Conservation (phyloP, 1,139 yeast species). For the Pichia inconspicua region DNA sequence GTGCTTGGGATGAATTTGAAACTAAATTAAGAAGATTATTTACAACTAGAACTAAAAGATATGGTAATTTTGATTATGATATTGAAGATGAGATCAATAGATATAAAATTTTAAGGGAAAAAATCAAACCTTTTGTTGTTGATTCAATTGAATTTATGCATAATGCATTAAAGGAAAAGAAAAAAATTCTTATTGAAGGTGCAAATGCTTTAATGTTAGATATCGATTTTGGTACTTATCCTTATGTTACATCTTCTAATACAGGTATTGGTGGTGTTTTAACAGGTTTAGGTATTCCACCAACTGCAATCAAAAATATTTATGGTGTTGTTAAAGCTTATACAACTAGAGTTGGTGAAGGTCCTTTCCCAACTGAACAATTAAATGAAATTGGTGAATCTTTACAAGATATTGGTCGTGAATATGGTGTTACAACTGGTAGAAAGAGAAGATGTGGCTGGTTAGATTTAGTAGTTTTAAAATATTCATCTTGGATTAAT, state of each 20-base stretch:
- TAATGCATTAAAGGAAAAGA: slow-evolving; percentile 65
- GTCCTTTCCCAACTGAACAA: slow-evolving; percentile 99
- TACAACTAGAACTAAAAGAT: slow-evolving; percentile 76
- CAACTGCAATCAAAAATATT: slow-evolving; percentile 65
- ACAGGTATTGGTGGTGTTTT: slow-evolving; percentile 98
- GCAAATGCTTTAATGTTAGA: slow-evolving; percentile 98
- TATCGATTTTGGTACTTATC: slow-evolving; percentile 96
- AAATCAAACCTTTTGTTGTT: slow-evolving; percentile 82
- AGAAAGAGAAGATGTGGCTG: slow-evolving; percentile 99
- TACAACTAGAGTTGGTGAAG: slow-evolving; percentile 98
- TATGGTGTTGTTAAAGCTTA: slow-evolving; percentile 98
- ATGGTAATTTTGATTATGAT: slow-evolving; percentile 89
- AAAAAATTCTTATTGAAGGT: slow-evolving; percentile 91
- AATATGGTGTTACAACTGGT: slow-evolving; percentile 97
- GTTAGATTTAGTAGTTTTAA: slow-evolving; percentile 92
- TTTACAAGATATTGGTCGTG: slow-evolving; percentile 87
- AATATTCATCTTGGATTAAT: slow-evolving; percentile 82
- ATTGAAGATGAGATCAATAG: slow-evolving; percentile 68
- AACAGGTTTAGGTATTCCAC: slow-evolving; percentile 95
- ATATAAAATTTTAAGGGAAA: slow-evolving; percentile 68
- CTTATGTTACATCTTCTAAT: slow-evolving; percentile 91
- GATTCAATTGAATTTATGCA: slow-evolving; percentile 91
- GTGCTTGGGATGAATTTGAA: slow-evolving; percentile 90
- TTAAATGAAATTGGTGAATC: slow-evolving; percentile 80
- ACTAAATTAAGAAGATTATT: slow-evolving; percentile 68